phyloP scores from a whole-genome alignment of 768 basidiomycete genomes.

The Phaffia australis region DNA sequence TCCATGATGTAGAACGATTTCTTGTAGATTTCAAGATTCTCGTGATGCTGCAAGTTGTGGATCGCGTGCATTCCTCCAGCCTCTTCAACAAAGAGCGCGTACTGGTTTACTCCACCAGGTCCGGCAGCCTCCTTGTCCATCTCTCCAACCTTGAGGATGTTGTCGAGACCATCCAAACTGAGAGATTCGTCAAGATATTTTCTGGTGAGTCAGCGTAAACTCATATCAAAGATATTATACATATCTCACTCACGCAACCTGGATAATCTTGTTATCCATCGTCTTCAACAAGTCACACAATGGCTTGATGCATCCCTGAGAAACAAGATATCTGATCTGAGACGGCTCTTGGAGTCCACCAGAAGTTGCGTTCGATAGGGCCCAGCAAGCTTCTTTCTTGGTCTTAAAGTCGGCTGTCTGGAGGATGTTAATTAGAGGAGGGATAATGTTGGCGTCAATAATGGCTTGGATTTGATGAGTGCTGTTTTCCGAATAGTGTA shows the following conservation, averaged over 20 bases:
- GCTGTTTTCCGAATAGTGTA: conserved; percentile 39
- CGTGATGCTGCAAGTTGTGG: conserved; percentile 74
- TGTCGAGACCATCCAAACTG: conserved; percentile 83
- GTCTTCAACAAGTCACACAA: conserved; percentile 89
- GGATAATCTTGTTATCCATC: conserved; percentile 99
- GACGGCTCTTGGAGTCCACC: conserved; percentile 91
- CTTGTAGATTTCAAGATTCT: conserved; percentile 99
- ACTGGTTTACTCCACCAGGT: conserved; percentile 76
- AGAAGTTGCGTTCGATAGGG: conserved; percentile 96
- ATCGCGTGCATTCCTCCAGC: conserved; percentile 73
- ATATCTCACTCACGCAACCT: conserved; percentile 28
- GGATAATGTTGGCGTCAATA: conserved; percentile 92
- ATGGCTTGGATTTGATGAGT: conserved; percentile 94
- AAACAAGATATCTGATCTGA: conserved; percentile 95
- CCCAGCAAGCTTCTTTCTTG: conserved; percentile 99
- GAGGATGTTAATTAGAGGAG: conserved; percentile 96
- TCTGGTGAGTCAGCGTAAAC: neutral
- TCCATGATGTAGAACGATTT: conserved; percentile 83
- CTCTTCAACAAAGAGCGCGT: conserved; percentile 90
- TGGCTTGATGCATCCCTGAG: conserved; percentile 97
- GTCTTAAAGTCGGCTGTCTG: conserved; percentile 98
- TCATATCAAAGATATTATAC: neutral
- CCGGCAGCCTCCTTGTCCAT: conserved; percentile 75
- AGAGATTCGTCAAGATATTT: neutral
- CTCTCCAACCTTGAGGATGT: conserved; percentile 95